Base-by-base conservation (phyloP, 345 rosid genomes). In the Hirschfeldia incana region DNA sequence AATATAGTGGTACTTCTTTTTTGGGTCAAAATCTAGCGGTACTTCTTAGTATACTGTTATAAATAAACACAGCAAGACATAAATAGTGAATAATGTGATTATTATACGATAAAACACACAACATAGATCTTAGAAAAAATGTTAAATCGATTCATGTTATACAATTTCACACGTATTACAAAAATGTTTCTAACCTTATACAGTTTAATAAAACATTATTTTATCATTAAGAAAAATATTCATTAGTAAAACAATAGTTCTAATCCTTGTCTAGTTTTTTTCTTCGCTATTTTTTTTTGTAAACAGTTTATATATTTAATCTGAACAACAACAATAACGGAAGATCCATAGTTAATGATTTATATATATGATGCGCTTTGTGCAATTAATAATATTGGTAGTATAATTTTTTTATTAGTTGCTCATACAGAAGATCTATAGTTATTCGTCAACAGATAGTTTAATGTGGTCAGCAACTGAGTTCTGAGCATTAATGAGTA, bases 401-500 rank as follows among this genome's bases (percentile, higher is more conserved):
- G 2, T 49, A 1, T 49, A 46, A 13, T 12, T 49, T n/a, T n/a
- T 42, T 49, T 49, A n/a, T 49, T 49, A 49, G n/a, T n/a, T 13
- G 21, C 57, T 5, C 57, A 49, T 49, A 49, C 16, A 49, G 53
- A 49, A 13, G 55, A n/a, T 49, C 17, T 17, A 49, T 49, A n/a
- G 57, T 49, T 49, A 12, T 46, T 11, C 53, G 53, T 46, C 53
- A 46, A 13, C 16, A 12, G 53, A 46, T 46, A 46, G n/a, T 46
- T 46, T 65, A 2, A 58, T 73, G 36, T 73, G 39, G 82, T 53
- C 59, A 53, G 59, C 59, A 53, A 53, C 59, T 53, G 59, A 53
- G 59, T 27, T 53, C 26, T 53, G 27, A 15, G 59, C 59, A 53
- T 59, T 30, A 42, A 72, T 8, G 59, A 62, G 74, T 67, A 59